Conservation (phyloP, 2,329 filamentous ascomycete genomes). For the Ophiosphaerella korrae region DNA sequence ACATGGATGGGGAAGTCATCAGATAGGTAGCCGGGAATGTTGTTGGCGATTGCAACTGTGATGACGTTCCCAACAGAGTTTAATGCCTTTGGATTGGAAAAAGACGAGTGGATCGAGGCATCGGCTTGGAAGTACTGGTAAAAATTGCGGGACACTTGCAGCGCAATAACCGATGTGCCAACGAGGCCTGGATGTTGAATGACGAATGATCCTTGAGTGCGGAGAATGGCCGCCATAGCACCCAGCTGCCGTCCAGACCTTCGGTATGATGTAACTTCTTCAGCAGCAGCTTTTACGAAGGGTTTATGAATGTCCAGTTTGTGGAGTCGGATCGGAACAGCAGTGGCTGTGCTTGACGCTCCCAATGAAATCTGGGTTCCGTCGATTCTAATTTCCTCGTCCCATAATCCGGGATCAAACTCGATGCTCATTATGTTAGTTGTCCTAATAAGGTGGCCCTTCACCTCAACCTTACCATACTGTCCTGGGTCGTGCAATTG, state of each 20-base stretch:
- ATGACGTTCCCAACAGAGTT: constrained; percentile 54
- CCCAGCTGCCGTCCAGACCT: constrained; percentile 58
- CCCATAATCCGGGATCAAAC: constrained; percentile 28
- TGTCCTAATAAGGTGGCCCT: constrained; percentile 34
- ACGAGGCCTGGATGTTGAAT: constrained; percentile 45
- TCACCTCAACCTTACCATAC: constrained; percentile 56
- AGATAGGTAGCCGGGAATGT: constrained; percentile 21
- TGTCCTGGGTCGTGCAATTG: constrained; percentile 57
- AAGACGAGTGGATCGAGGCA: constrained; percentile 44
- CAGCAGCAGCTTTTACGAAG: neutral
- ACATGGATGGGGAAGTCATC: constrained; percentile 41
- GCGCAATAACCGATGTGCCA: constrained; percentile 47
- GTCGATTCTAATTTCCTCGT: constrained; percentile 23
- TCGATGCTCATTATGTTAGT: constrained; percentile 41
- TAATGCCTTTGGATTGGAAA: neutral
- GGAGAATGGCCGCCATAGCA: constrained; percentile 59
- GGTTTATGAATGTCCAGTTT: neutral
- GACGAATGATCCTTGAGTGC: constrained; percentile 52
- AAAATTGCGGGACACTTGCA: constrained; percentile 63
- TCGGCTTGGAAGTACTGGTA: constrained; percentile 64
- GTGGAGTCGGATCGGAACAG: neutral
- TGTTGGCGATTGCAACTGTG: constrained; percentile 39
- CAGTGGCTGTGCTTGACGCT: neutral
- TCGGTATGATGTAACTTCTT: constrained; percentile 8
- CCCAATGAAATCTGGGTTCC: constrained; percentile 21